Base-by-base conservation (phyloP, 192 early-diverging fungal species). In the Linnemannia elongata region DNA sequence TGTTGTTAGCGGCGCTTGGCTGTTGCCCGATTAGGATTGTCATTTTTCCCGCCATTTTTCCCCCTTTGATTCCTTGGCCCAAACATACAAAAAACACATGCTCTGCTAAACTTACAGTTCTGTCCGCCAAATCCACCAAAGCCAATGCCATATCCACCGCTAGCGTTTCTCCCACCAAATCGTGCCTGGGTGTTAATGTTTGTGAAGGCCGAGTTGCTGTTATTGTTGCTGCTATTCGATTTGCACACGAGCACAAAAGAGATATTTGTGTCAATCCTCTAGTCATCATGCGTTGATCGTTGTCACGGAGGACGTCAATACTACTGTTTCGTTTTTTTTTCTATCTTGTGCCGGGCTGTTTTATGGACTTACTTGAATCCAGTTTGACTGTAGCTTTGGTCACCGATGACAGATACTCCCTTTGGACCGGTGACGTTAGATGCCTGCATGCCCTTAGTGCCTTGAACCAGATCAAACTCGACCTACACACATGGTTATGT, bases 401-500 rank as follows among this genome's bases (percentile, higher is more conserved):
- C 96, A 18, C 97, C 97, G n/a, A 91, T 91, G 60, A 97, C 97
- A 79, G 89, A 88, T 4, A 76, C 75, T 60, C 96, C 95, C 75
- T 90, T 82, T 1, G 95, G 96, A 10, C 96, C 96, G 27, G 96
- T 93, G 13, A 97, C 96, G 52, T 95, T 92, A 15, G 96, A 92
- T 3, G 97, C 97, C 82, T 96, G 96, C 77, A 94, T 87, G 1
- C 97, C 97, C 84, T 97, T 97, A 44, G 94, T 91, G 8, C 97
- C 96, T 60, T 92, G 89, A 20, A 91, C 88, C 15, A 94, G 74
- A 47, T 94, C 94, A 76, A 93, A 96, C 60, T 96, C 95, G 27
- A 96, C 95, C 93, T 93, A 30, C 39, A 1, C n/a, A 35, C 18
- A n/a, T 4, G 20, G 24, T 30, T 9, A 27, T 69, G 39, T 10